Evolutionary conservation across 345 rosid species (phyloP).

Genomic region (Hibiscus trionum): DNA sequence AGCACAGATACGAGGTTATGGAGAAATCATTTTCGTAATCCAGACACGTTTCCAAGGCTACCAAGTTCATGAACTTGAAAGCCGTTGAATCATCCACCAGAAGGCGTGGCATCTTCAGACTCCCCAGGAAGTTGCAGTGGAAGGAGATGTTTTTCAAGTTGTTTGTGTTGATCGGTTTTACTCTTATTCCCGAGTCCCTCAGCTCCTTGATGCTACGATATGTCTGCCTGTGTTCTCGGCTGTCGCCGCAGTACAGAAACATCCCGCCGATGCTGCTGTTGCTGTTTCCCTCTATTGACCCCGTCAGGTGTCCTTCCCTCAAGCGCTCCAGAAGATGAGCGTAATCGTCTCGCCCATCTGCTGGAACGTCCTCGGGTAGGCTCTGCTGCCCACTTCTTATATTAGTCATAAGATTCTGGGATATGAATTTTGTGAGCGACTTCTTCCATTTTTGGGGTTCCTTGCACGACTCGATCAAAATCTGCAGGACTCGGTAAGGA

Average conservation of each 20-base stretch:
- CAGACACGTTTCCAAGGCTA: no score
- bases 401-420: not conserved
- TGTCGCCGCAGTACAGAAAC: not conserved
- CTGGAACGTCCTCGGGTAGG: not conserved
- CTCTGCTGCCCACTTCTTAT: not conserved
- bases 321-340: slow-evolving; percentile 20
- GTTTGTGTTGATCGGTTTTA: not conserved
- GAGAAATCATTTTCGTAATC: no score
- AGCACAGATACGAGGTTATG: no score
- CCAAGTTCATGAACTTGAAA: slow-evolving; percentile 9
- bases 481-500: slow-evolving; percentile 11
- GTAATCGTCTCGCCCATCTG: not conserved
- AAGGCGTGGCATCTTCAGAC: not conserved
- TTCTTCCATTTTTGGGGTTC: not conserved
- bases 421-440: not conserved
- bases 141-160: not conserved
- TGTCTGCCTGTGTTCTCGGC: not conserved
- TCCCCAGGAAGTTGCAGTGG: not conserved
- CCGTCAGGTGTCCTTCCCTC: not conserved
- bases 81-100: not conserved
- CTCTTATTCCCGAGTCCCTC: not conserved
- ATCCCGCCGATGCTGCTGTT: not conserved
- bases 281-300: not conserved
- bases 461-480: not conserved
- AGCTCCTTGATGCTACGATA: not conserved